Evolutionary conservation across 176 grass and related monocot genomes (phyloP).

Genomic region (Oryza coarctata): DNA sequence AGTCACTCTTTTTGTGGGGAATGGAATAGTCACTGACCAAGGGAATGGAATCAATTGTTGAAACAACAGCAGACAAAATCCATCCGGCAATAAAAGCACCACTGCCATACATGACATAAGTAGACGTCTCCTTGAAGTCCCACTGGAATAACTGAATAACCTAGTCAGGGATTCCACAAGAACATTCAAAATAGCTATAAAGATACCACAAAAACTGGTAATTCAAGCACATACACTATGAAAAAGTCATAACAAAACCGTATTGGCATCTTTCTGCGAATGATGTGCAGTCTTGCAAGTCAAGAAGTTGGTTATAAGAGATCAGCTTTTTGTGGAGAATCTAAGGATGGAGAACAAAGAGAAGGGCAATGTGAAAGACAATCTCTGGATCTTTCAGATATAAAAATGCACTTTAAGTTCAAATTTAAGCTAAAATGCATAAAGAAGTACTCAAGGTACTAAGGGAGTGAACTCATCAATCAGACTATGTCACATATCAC

Average conservation of each 20-base stretch:
- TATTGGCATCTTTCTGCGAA: not conserved
- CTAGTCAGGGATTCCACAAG: not conserved
- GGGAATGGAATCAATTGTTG: conserved; percentile 60
- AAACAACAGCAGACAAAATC: conserved; percentile 58
- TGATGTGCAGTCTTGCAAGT: not conserved
- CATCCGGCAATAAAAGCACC: conserved; percentile 56
- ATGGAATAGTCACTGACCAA: conserved; percentile 47
- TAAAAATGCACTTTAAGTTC: not conserved
- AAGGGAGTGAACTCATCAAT: not conserved
- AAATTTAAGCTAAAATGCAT: not conserved
- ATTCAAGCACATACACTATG: not conserved
- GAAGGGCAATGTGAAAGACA: not conserved
- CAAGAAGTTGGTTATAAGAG: not conserved
- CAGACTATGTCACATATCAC: not conserved
- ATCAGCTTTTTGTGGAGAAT: not conserved
- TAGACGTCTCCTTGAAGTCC: conserved; percentile 42
- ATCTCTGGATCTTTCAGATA: not conserved
- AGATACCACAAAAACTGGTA: not conserved
- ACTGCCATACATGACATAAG: conserved; percentile 48
- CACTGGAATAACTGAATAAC: conserved; percentile 38
- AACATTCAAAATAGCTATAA: not conserved
- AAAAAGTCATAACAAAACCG: not conserved
- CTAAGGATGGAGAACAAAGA: not conserved
- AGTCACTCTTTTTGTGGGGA: too few relatives aligned
- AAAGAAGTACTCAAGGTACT: not conserved